Percentiles rank a stretch among this genome's conserved stretches.
These are phyloP conservation scores for Teratosphaeria pseudoeucalypti DNA, from an alignment of 2,329 filamentous ascomycete species.

Conservation along the genomic window DNA sequence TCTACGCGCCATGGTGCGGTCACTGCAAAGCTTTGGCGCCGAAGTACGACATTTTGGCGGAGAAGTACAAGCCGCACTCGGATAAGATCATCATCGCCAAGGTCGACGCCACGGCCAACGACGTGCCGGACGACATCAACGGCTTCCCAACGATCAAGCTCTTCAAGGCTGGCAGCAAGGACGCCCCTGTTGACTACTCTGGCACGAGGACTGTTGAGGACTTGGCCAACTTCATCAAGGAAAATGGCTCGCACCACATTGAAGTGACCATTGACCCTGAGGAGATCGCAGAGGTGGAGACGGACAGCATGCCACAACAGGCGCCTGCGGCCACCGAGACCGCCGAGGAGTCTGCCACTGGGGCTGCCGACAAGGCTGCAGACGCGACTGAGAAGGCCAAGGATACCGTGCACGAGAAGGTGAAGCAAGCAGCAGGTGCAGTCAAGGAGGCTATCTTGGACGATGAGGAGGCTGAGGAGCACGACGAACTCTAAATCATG, in stretches of 20 bases:
- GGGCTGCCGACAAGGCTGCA: conserved; percentile 12
- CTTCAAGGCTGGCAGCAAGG: conserved; percentile 83
- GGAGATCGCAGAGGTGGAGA: conserved; percentile 34
- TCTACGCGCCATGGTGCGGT: conserved; percentile 82
- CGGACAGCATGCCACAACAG: conserved; percentile 37
- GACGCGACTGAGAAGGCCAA: conserved; percentile 19
- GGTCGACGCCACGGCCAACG: conserved; percentile 92
- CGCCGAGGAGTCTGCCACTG: conserved; percentile 11
- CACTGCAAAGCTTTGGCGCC: conserved; percentile 60
- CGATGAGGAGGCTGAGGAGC: conserved; percentile 32
- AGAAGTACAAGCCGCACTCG: conserved; percentile 41
- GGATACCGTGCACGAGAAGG: conserved; percentile 24
- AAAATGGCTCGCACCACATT: conserved; percentile 85
- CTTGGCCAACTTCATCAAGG: conserved; percentile 81
- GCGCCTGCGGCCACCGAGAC: conserved; percentile 31
- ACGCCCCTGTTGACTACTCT: conserved; percentile 71
- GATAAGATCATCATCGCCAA: conserved; percentile 65
- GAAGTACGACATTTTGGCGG: conserved; percentile 56
- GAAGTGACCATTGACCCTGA: conserved; percentile 43
- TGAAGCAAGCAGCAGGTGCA: conserved; percentile 26
- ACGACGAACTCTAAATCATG: conserved; percentile 64
- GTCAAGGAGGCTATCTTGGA: conserved; percentile 23
- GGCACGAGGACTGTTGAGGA: conserved; percentile 86
- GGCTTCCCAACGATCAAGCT: conserved; percentile 99
- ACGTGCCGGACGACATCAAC: conserved; percentile 91